phyloP scores from a whole-genome alignment of 2,329 filamentous ascomycete genomes.

The Diaporthe sp. region DNA sequence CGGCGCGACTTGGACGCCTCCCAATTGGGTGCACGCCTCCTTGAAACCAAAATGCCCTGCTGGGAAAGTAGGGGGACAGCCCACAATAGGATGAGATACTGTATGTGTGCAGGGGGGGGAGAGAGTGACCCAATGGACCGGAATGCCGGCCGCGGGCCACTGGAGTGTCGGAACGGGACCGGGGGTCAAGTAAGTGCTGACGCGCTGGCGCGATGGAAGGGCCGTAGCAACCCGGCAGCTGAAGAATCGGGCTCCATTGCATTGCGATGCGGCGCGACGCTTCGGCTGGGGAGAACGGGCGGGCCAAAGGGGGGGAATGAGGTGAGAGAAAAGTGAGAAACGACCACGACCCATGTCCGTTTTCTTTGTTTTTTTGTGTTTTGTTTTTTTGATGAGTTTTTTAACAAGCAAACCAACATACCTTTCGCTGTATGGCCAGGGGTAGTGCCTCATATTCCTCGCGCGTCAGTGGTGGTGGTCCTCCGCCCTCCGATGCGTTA shows the following conservation, averaged over 20 bases:
- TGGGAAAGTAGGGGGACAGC: background rate
- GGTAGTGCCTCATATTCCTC: conserved; percentile 63
- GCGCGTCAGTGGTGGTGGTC: conserved; percentile 45
- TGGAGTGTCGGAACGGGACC: conserved; percentile 6
- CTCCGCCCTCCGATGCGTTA: conserved; percentile 16
- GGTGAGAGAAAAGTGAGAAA: background rate
- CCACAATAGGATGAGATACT: background rate
- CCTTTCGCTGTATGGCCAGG: conserved; percentile 61
- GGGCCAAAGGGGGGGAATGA: background rate
- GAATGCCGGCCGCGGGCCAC: conserved; percentile 8
- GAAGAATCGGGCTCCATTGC: background rate
- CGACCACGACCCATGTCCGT: background rate
- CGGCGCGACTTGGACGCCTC: conserved; percentile 9
- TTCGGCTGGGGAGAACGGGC: background rate
- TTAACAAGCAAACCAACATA: conserved; percentile 45
- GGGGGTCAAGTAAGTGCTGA: background rate
- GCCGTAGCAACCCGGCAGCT: conserved; percentile 10
- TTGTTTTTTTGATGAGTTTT: conserved; percentile 9
- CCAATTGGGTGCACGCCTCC: conserved; percentile 22
- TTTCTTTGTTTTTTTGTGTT: background rate
- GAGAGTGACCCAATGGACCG: background rate
- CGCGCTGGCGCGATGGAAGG: conserved; percentile 18
- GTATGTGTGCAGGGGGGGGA: background rate
- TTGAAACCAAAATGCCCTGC: background rate
- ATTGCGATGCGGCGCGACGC: background rate